Base-by-base conservation (phyloP, 2,329 filamentous ascomycete species). In the Fusarium continuum region DNA sequence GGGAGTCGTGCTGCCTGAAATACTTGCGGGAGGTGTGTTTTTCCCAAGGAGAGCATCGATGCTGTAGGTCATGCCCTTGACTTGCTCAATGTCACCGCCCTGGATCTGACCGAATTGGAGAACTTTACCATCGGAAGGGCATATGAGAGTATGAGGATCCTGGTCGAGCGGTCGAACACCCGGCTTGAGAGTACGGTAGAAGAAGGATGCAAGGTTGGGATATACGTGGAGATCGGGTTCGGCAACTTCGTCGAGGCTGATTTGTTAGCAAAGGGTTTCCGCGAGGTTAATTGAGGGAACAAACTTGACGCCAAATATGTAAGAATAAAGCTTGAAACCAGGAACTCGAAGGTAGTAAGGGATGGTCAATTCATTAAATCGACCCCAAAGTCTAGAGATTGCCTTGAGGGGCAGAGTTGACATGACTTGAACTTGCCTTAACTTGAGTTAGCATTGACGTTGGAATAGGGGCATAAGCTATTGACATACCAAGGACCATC, bases 51-150 rank as follows among this genome's bases (percentile, higher is more conserved):
- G 84, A 8, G 95, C 93, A 74, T 99, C 95, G 50, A 99, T 85
- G 67, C 90, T 96, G 78, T 99, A 99, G 1, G 95, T 99, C 84
- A 99, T 95, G 58, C 95, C 95, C 79, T 99, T 99, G 64, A 99
- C 94, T 79, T 99, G 95, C 76, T 99, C 95, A 36, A 99, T 96
- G 72, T 97, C 92, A 41, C 94, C 93, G 70, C 93, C 88, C 71
- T 96, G 90, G 54, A 99, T 97, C 69, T 88, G 88, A 10, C 95
- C 95, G 69, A 93, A 97, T 71, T 98, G 94, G 22, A 99, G 85
- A 39, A 99, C 85, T 64, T 91, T 90, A 40, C 95, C 95, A 75
- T 99, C 95, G 6, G 95, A 88, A 1, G 95, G 96, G 1, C 92
- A 95, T 8, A 98, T 80, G 6, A 99, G 79, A 9, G 92, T 91